These are phyloP conservation scores for Peniophora sp. DNA, from an alignment of 1,284 basidiomycete genomes.

Conservation along the genomic window DNA sequence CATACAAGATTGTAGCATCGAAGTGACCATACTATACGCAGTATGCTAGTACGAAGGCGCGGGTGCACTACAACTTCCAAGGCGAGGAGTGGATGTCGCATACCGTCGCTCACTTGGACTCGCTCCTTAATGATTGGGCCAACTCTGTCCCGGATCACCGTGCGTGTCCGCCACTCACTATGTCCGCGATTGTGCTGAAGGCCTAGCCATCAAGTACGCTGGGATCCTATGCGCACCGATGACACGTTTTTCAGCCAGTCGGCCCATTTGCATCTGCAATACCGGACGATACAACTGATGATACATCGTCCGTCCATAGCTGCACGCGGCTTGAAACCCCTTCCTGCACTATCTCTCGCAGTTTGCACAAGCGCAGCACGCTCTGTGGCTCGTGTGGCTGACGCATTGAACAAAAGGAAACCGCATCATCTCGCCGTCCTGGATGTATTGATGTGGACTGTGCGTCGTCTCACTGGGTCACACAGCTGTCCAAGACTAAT, in stretches of 20 bases:
- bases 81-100: conserved; percentile 29
- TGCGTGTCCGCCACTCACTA: conserved; percentile 10
- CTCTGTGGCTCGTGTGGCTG: neutral
- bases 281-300: conserved; percentile 47
- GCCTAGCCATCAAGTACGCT: conserved; percentile 27
- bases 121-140: conserved; percentile 41
- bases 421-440: neutral
- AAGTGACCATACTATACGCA: neutral
- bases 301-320: conserved; percentile 60
- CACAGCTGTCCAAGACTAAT: too few relatives aligned
- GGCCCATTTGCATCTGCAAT: conserved; percentile 41
- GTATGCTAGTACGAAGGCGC: conserved; percentile 40
- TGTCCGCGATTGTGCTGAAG: neutral
- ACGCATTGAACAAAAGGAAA: neutral
- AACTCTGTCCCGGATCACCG: conserved; percentile 35
- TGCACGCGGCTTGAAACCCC: conserved; percentile 27
- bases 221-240: conserved; percentile 44
- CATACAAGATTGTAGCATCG: conserved; percentile 9
- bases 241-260: conserved; percentile 44
- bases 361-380: conserved; percentile 55
- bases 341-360: conserved; percentile 45
- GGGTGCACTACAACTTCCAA: conserved; percentile 32
- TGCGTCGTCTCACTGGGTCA: too few relatives aligned
- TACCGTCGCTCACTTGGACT: conserved; percentile 41
- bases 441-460: too few relatives aligned